Conservation (phyloP, 1,284 basidiomycete genomes). For the Hymenochaete sp. region DNA sequence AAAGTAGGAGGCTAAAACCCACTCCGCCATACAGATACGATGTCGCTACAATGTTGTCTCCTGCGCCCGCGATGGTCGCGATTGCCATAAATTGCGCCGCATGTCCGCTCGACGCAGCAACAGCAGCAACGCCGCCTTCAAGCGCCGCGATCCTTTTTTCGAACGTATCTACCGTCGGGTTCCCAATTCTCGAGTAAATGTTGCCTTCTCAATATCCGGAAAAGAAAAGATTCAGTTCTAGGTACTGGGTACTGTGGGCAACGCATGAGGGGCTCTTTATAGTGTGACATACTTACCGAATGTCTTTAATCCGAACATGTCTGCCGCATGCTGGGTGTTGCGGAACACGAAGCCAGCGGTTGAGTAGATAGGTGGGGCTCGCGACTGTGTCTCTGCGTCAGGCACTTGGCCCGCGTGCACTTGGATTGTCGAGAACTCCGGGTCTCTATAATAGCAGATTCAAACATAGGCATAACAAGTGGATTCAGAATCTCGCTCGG, state of each 20-base stretch:
- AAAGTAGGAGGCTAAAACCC: constrained; percentile 22
- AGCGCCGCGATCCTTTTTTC: constrained; percentile 79
- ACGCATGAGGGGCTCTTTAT: background rate
- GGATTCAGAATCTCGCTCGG: too few species aligned
- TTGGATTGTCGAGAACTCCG: constrained; percentile 78
- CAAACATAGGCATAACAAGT: background rate
- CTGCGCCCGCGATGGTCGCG: constrained; percentile 52
- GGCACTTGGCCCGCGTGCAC: constrained; percentile 74
- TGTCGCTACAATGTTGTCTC: constrained; percentile 78
- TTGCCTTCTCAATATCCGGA: constrained; percentile 38
- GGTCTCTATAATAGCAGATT: constrained; percentile 32
- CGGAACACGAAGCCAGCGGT: constrained; percentile 76
- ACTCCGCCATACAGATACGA: constrained; percentile 65
- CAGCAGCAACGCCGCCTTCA: constrained; percentile 74
- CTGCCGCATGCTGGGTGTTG: constrained; percentile 77
- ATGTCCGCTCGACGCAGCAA: constrained; percentile 75
- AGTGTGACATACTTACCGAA: constrained; percentile 5
- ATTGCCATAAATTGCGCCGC: constrained; percentile 78
- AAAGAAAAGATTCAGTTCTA: background rate
- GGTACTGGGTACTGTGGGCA: background rate
- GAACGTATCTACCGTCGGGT: constrained; percentile 84
- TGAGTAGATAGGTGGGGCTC: constrained; percentile 79
- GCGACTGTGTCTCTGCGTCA: constrained; percentile 66
- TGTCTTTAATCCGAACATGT: constrained; percentile 66
- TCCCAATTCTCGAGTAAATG: constrained; percentile 74